Base-by-base conservation (phyloP, 331 rosid genomes). In the Acacia concinna region DNA sequence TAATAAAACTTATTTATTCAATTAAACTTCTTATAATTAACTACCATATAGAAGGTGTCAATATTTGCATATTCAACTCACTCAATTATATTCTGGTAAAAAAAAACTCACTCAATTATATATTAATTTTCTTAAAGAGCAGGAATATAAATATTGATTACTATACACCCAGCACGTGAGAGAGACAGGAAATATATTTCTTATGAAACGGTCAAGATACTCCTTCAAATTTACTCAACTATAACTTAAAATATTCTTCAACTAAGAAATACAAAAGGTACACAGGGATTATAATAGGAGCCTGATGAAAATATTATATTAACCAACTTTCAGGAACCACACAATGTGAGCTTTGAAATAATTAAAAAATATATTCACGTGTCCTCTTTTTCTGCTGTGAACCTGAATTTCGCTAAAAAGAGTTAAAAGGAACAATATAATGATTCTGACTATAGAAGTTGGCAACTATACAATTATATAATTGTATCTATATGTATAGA, bases 381-480 rank as follows among this genome's bases (percentile, higher is more conserved):
- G 7, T 23, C 25, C 15, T 11, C 65, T 25, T 57, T 57, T 57
- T 57, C 65, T 25, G 8, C 8, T 25, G 8, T 56, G 63, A 68
- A 51, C 76, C 21, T 79, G 51, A 70, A 70, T 20, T 67, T 43
- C 66, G 78, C 75, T 43, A 76, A 25, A 84, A 77, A 65, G 8
- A 57, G 79, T 64, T 52, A 70, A 80, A 76, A 77, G 65, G 65
- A 72, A 37, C 74, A 80, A 70, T 63, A 37, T 69, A 80, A 70
- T 63, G 73, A 79, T 71, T 79, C 70, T 79, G 71, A 74, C 69
- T 34, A 65, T 43, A 27, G 71, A 75, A 41, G 54, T 18, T 41
- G 71, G 81, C 76, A 75, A 75, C 37, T 34, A 68, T 70, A 84
- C 81, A 68, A 80, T 54, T 76, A 76, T 84, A 28, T 75, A 70